Evolutionary conservation across 345 rosid genomes (phyloP).

Genomic region (Microcos paniculata): DNA sequence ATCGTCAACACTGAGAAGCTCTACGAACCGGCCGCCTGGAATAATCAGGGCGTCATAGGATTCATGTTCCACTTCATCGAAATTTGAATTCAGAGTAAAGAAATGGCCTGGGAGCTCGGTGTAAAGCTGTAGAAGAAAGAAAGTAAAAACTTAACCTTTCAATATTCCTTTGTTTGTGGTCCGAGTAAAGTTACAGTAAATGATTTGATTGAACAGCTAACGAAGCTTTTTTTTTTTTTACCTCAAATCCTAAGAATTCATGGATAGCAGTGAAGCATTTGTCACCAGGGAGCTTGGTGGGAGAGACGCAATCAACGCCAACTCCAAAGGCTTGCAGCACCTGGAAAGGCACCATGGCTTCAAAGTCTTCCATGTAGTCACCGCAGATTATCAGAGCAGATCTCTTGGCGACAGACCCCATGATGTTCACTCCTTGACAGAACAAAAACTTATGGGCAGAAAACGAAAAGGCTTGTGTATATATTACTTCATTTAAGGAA

Average conservation of each 20-base stretch:
- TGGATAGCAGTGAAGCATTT: slow-evolving; percentile 45
- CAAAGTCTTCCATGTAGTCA: slow-evolving; percentile 58
- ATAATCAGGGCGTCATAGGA: slow-evolving; percentile 42
- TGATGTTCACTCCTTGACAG: not conserved
- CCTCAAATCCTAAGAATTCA: slow-evolving; percentile 51
- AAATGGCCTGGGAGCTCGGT: slow-evolving; percentile 45
- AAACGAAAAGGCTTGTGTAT: not conserved
- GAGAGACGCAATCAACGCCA: slow-evolving; percentile 47
- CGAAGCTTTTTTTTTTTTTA: slow-evolving; percentile 12
- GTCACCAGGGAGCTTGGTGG: slow-evolving; percentile 36
- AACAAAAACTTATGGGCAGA: too few species aligned
- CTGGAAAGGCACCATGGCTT: slow-evolving; percentile 41
- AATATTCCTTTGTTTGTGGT: not conserved
- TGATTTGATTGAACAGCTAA: not conserved
- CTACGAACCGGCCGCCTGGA: slow-evolving; percentile 52
- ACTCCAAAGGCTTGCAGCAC: slow-evolving; percentile 50
- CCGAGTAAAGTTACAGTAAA: not conserved
- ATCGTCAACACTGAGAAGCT: slow-evolving; percentile 42
- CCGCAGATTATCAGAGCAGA: slow-evolving; percentile 50
- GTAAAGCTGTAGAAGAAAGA: slow-evolving; percentile 29
- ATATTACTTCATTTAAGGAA: too few species aligned
- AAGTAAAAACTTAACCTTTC: not conserved
- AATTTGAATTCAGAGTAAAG: slow-evolving; percentile 41
- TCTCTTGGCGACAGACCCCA: slow-evolving; percentile 35
- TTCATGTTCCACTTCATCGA: slow-evolving; percentile 32